Conservation (phyloP, 2,329 filamentous ascomycete genomes). For the Grosmannia penicillata region DNA sequence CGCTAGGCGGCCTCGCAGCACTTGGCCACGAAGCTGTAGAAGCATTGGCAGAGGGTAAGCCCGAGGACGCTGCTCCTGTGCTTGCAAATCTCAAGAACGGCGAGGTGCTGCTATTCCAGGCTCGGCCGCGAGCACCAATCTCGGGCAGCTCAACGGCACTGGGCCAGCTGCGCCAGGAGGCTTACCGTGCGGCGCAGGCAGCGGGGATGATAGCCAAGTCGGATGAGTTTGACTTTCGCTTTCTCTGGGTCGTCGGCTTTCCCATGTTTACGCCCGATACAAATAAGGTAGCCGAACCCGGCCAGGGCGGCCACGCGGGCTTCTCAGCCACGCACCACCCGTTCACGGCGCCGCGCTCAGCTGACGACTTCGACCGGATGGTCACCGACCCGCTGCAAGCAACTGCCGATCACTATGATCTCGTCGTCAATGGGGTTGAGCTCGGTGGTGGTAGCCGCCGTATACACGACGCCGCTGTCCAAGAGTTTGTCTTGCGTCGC, state of each 20-base stretch:
- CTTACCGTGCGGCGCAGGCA: slow-evolving; percentile 57
- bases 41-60: slow-evolving; percentile 20
- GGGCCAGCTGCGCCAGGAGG: slow-evolving; percentile 55
- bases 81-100: slow-evolving; percentile 42
- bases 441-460: slow-evolving; percentile 84
- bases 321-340: slow-evolving; percentile 87
- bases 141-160: slow-evolving; percentile 58
- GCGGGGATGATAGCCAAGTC: slow-evolving; percentile 40
- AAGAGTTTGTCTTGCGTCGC: slow-evolving; percentile 72
- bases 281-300: slow-evolving; percentile 48
- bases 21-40: slow-evolving; percentile 61
- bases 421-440: slow-evolving; percentile 91
- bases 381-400: slow-evolving; percentile 55
- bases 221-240: slow-evolving; percentile 35
- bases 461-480: slow-evolving; percentile 73
- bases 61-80: slow-evolving; percentile 17
- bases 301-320: slow-evolving; percentile 68
- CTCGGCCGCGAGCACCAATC: slow-evolving; percentile 49
- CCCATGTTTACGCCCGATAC: slow-evolving; percentile 66
- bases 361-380: slow-evolving; percentile 59
- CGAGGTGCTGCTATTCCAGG: slow-evolving; percentile 71
- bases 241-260: slow-evolving; percentile 81
- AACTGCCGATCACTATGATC: slow-evolving; percentile 81
- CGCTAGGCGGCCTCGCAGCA: slow-evolving; percentile 60
- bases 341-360: slow-evolving; percentile 73